Conservation (phyloP, 148 eudicot genomes). For the Oxyria digyna region DNA sequence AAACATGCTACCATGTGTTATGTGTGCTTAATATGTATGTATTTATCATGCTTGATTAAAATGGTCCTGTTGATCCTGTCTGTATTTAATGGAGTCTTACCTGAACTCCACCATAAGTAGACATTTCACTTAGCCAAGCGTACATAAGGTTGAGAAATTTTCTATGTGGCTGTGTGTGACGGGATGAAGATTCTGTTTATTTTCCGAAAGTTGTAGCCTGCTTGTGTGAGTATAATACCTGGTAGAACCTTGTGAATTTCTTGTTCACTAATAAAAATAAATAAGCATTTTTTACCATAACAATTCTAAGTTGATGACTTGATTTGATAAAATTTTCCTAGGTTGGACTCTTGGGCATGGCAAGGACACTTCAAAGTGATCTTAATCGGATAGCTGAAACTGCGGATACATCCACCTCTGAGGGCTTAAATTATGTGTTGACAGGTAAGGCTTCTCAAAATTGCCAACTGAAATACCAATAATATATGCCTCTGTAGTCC, state of each 20-base stretch:
- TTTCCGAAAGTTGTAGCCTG: not conserved
- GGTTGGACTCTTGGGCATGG: slow-evolving; percentile 54
- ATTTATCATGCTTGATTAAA: not conserved
- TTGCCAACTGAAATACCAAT: not conserved
- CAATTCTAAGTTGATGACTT: not conserved
- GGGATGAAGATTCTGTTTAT: not conserved
- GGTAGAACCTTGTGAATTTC: not conserved
- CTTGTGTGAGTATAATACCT: not conserved
- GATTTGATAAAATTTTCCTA: not conserved
- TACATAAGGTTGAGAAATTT: not conserved
- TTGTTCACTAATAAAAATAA: not conserved
- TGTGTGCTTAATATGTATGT: not conserved
- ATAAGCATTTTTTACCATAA: not conserved
- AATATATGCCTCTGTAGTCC: not conserved
- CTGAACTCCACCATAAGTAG: not conserved
- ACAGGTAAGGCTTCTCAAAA: not conserved
- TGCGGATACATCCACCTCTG: slow-evolving; percentile 75
- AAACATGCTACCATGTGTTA: not conserved
- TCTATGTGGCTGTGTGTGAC: not conserved
- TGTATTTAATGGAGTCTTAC: too few relatives aligned
- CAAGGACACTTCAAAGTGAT: slow-evolving; percentile 70
- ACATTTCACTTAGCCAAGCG: not conserved
- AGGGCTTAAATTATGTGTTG: slow-evolving; percentile 65
- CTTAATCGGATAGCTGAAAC: slow-evolving; percentile 73
- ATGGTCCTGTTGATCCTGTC: too few relatives aligned